Evolutionary conservation across 2,329 filamentous ascomycete genomes (phyloP).

Genomic region (Mariannaea elegans): DNA sequence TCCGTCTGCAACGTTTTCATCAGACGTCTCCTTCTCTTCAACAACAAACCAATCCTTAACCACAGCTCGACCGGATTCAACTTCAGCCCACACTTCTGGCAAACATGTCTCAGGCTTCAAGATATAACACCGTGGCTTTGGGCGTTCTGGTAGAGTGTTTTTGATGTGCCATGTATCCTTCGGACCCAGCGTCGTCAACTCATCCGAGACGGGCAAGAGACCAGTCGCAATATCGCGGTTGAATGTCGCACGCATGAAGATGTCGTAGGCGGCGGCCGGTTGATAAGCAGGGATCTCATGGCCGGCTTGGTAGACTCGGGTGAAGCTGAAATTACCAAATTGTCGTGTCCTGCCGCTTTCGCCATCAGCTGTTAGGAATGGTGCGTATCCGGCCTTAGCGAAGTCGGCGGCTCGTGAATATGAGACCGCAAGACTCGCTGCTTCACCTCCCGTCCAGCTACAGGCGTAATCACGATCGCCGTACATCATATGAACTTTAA

Average conservation of each 20-base stretch:
- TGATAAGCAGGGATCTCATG: constrained; percentile 70
- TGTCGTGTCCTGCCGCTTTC: constrained; percentile 77
- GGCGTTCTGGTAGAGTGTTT: constrained; percentile 57
- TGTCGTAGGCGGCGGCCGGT: constrained; percentile 63
- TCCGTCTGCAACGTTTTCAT: not conserved
- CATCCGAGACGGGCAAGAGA: constrained; percentile 57
- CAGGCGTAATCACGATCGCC: constrained; percentile 69
- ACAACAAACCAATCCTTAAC: constrained; percentile 52
- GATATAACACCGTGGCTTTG: constrained; percentile 66
- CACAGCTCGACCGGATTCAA: constrained; percentile 60
- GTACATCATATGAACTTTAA: constrained; percentile 78
- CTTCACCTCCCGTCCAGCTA: constrained; percentile 76
- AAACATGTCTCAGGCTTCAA: constrained; percentile 65
- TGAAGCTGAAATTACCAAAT: constrained; percentile 76
- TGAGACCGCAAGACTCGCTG: constrained; percentile 70
- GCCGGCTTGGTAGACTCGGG: constrained; percentile 71
- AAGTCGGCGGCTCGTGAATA: constrained; percentile 58
- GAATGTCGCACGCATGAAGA: constrained; percentile 67
- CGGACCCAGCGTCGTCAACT: constrained; percentile 61
- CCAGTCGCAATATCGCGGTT: constrained; percentile 65
- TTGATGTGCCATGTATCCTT: constrained; percentile 67
- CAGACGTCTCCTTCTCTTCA: constrained; percentile 11
- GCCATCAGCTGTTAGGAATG: constrained; percentile 70
- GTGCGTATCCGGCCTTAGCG: constrained; percentile 71
- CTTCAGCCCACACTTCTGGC: constrained; percentile 59